Percentiles rank a stretch among this genome's conserved stretches.
phyloP scores from a whole-genome alignment of 31 red algal species.

The Endocladia muricata region DNA sequence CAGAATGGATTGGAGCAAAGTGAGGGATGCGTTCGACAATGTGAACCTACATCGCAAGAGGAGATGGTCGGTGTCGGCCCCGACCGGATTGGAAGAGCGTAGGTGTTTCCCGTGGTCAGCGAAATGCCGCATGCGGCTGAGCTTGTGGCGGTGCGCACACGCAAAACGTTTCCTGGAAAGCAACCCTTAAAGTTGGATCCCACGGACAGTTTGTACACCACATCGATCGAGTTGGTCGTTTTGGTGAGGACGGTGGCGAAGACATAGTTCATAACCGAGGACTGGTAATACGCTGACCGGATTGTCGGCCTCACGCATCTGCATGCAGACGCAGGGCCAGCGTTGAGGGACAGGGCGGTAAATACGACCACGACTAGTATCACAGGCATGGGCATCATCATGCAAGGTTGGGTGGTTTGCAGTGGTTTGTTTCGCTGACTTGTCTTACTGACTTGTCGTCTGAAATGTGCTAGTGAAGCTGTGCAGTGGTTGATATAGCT shows the following conservation, averaged over 20 bases:
- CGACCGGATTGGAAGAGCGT: not conserved
- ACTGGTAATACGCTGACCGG: not conserved
- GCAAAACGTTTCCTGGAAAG: not conserved
- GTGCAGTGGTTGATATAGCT: too few relatives aligned
- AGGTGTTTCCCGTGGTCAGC: not conserved
- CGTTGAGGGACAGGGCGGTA: not conserved
- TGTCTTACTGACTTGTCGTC: too few relatives aligned
- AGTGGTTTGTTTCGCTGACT: too few relatives aligned
- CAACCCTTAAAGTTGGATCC: not conserved
- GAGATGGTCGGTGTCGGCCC: not conserved
- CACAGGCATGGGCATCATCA: too few relatives aligned
- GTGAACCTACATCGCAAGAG: not conserved
- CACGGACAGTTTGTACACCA: not conserved
- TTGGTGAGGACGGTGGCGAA: not conserved
- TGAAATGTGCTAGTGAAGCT: too few relatives aligned
- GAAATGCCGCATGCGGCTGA: constrained; percentile 1
- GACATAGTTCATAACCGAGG: not conserved
- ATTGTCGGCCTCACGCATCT: not conserved
- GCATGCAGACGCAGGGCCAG: not conserved
- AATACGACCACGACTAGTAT: too few relatives aligned
- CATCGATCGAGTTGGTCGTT: not conserved
- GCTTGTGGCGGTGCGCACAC: not conserved
- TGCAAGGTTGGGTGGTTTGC: too few relatives aligned
- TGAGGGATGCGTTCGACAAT: not conserved
- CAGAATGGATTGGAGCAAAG: not conserved